A percentile compares a stretch with the other conserved stretches of the same genome.
Conservation (phyloP, 306 rosid species). For the Cyclanthera cordifolia region DNA sequence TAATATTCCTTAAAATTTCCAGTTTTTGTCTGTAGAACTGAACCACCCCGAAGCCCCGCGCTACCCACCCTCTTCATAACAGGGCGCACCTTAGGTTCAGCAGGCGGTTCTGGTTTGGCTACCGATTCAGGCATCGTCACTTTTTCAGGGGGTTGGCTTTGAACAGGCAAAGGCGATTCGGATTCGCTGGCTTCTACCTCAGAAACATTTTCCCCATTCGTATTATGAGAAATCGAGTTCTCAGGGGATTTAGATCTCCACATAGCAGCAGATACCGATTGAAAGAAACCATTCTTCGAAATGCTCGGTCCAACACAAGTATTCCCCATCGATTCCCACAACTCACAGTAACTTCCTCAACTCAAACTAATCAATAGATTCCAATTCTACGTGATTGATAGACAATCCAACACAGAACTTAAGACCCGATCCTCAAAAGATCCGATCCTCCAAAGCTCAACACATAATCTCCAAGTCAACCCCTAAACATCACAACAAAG, state of each 20-base stretch:
- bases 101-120: constrained; percentile 22
- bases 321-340: constrained; percentile 61
- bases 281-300: constrained; percentile 65
- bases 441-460: constrained; percentile 27
- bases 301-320: constrained; percentile 91
- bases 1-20: constrained; percentile 66
- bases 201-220: constrained; percentile 31
- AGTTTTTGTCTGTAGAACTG: constrained; percentile 58
- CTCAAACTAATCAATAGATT: constrained; percentile 34
- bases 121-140: constrained; percentile 57
- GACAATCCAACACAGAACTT: constrained; percentile 17
- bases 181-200: constrained; percentile 38
- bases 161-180: constrained; percentile 60
- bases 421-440: constrained; percentile 42
- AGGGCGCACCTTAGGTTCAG: constrained; percentile 31
- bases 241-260: constrained; percentile 60
- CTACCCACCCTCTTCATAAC: constrained; percentile 74
- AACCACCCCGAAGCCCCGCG: constrained; percentile 76
- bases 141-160: constrained; percentile 77
- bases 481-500: constrained; percentile 16
- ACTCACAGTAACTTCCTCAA: constrained; percentile 14
- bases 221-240: constrained; percentile 44
- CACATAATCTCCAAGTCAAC: constrained; percentile 44
- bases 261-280: constrained; percentile 86
- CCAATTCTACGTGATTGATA: constrained; percentile 18